Conservation (phyloP, 495 filamentous ascomycete genomes). For the Usnea hakonensis region DNA sequence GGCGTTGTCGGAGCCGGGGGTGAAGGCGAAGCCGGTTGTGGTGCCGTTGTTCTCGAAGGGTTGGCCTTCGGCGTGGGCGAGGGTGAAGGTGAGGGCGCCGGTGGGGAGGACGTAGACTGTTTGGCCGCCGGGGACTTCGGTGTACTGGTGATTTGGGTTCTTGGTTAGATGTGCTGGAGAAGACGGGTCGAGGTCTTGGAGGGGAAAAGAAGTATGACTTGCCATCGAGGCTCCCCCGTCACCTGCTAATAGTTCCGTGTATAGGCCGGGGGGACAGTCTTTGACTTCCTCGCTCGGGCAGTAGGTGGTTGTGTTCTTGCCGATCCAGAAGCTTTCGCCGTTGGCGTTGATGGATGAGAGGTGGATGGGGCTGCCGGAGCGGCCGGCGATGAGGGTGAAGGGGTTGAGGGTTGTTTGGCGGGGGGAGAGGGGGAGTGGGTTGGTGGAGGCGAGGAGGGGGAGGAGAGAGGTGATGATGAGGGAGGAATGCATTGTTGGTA, state of each 20-base stretch:
- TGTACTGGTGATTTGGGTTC: too few species aligned
- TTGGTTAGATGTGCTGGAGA: background rate
- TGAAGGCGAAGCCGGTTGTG: conserved; percentile 1
- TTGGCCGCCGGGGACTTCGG: conserved; percentile 8
- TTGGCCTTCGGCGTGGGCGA: conserved; percentile 1
- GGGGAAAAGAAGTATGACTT: background rate
- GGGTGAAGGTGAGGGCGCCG: conserved; percentile 9
- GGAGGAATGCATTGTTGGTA: conserved; percentile 1
- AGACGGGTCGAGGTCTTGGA: background rate
- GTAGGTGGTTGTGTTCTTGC: background rate
- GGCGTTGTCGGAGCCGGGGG: background rate
- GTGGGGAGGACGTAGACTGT: conserved; percentile 7
- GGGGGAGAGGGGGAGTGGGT: background rate
- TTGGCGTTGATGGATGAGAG: conserved; percentile 7
- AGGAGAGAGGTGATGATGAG: background rate
- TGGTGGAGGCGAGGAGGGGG: background rate
- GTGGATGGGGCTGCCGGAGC: conserved; percentile 10
- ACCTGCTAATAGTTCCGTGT: background rate
- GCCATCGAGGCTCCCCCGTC: background rate
- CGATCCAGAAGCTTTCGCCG: conserved; percentile 9
- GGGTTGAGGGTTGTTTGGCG: background rate
- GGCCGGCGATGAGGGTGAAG: conserved; percentile 11
- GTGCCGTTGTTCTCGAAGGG: background rate
- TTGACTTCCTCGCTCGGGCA: background rate
- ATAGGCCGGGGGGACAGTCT: background rate